A percentile compares a stretch with the other conserved stretches of the same genome.
phyloP scores from a whole-genome alignment of 805 yeast species.

The Candida alai region DNA sequence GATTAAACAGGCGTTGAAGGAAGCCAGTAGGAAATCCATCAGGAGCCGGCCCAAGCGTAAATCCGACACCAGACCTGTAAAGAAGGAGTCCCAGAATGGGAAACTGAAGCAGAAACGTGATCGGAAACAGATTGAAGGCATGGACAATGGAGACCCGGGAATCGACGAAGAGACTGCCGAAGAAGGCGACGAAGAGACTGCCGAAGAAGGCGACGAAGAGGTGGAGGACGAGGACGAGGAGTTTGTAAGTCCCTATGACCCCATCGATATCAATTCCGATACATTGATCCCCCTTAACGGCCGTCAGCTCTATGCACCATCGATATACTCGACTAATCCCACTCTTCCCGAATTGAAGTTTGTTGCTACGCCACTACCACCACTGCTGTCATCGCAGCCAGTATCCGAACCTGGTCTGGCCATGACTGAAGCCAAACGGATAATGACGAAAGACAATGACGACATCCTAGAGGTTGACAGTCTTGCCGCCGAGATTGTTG shows the following conservation, averaged over 20 bases:
- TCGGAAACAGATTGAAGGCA: too few relatives aligned
- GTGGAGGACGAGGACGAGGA: slow-evolving; percentile 22
- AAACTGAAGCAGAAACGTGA: background rate
- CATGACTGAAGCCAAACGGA: slow-evolving; percentile 6
- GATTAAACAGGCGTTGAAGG: slow-evolving; percentile 9
- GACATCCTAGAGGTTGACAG: slow-evolving; percentile 24
- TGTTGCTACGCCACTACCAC: slow-evolving; percentile 7
- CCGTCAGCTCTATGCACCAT: slow-evolving; percentile 31
- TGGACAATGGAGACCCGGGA: background rate
- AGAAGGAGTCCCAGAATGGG: background rate
- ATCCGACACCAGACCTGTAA: too few relatives aligned
- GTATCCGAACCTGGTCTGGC: background rate
- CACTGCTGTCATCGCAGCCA: too few relatives aligned
- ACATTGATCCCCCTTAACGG: slow-evolving; percentile 21
- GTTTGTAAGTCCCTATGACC: slow-evolving; percentile 38
- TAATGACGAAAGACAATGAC: slow-evolving; percentile 17
- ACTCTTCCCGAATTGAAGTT: slow-evolving; percentile 20
- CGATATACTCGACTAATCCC: slow-evolving; percentile 18
- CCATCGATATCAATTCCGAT: slow-evolving; percentile 32
- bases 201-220: slow-evolving; percentile 11
- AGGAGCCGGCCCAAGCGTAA: background rate
- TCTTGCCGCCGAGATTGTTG: slow-evolving; percentile 29
- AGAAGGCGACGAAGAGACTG: slow-evolving; percentile 9
- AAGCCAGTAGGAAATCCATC: background rate
- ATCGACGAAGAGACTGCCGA: background rate